Base-by-base conservation (phyloP, 208 protist species). In the Leishmania braziliensis region DNA sequence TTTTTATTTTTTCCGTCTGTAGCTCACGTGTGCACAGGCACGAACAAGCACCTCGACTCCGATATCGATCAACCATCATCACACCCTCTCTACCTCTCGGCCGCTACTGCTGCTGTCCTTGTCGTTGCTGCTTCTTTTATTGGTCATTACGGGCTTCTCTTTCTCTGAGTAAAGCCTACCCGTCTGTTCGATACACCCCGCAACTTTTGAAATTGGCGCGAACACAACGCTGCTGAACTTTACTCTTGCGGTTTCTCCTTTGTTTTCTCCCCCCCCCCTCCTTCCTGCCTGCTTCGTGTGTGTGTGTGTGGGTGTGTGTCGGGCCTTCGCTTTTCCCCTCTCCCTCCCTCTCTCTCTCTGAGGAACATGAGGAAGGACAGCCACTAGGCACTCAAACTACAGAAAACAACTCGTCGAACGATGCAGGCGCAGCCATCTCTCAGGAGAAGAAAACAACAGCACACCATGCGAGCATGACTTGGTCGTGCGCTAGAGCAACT, bases 1-100 rank as follows among this genome's bases (percentile, higher is more conserved):
- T 65, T 50, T 75, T 68, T 65, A 10, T 50, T 65, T 81, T 36
- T 81, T 33, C 33, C 43, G 43, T 46, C 43, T 46, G 43, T 46
- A 46, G 43, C 43, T 46, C 3, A 46, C 4, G 43, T 8, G 43
- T 46, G 43, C 4, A 46, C 43, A 46, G 43, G 3, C 43, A 46
- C 43, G 43, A 46, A 8, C 43, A 8, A 0, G 4, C 43, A 46
- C 43, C 43, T 46, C 43, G 43, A 9, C 43, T 46, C 43, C 43
- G 43, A 46, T 46, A 46, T 46, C 43, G 43, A 46, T 46, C 43
- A 46, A 46, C 43, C 43, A 46, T 46, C 43, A 46, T 46, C 43
- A 46, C 43, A 46, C 43, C 43, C 43, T 8, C 43, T 46, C 43
- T 46, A 8, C 4, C 43, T 46, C 43, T 46, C 43, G 43, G 43